Conservation (phyloP, 495 filamentous ascomycete species). For the Penicillium coffeae region DNA sequence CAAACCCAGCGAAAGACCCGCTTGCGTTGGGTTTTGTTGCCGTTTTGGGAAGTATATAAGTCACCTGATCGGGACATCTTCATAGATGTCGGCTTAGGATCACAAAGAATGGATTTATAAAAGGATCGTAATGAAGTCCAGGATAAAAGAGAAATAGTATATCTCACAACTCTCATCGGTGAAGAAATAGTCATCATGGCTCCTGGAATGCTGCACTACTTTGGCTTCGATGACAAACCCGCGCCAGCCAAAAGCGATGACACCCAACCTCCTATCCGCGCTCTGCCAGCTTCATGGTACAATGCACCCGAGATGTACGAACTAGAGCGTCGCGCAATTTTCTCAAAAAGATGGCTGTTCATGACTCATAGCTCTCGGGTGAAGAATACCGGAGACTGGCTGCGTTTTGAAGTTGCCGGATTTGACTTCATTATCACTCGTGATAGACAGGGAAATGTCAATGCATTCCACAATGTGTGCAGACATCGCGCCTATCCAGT, state of each 20-base stretch:
- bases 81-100: neutral
- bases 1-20: neutral
- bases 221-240: constrained; percentile 24
- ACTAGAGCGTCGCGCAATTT: constrained; percentile 49
- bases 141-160: neutral
- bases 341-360: constrained; percentile 48
- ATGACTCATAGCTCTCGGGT: constrained; percentile 47
- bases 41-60: neutral
- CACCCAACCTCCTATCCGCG: constrained; percentile 23
- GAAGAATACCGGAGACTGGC: constrained; percentile 43
- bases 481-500: constrained; percentile 53
- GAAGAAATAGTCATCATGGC: constrained; percentile 8
- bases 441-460: constrained; percentile 44
- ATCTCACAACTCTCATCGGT: neutral
- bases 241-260: constrained; percentile 12
- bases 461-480: constrained; percentile 55
- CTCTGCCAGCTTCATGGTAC: constrained; percentile 50
- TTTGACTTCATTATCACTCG: constrained; percentile 45
- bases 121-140: neutral
- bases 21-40: neutral
- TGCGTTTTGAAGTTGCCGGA: constrained; percentile 45
- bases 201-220: constrained; percentile 28
- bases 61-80: neutral
- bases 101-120: neutral
- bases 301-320: constrained; percentile 46